Conservation (phyloP, 768 basidiomycete species). For the Pholiota molesta region DNA sequence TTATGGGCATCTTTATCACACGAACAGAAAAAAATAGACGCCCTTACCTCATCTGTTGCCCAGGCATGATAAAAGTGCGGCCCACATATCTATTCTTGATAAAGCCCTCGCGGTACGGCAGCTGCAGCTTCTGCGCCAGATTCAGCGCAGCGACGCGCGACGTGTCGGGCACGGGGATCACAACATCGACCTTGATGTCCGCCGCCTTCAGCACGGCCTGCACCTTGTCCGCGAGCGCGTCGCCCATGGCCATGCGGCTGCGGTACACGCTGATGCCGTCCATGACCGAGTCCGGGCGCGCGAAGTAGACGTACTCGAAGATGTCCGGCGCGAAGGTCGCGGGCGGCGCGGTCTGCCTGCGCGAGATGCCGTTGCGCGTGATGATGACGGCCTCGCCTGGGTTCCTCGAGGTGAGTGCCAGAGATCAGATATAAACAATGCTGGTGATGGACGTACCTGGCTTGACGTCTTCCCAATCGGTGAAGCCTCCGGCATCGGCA, state of each 20-base stretch:
- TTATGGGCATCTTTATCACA: background rate
- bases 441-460: conserved; percentile 58
- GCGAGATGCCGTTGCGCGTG: conserved; percentile 76
- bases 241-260: conserved; percentile 99
- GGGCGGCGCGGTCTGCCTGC: conserved; percentile 71
- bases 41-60: conserved; percentile 88
- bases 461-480: conserved; percentile 91
- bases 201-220: conserved; percentile 67
- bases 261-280: conserved; percentile 98
- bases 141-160: conserved; percentile 96
- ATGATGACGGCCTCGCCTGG: conserved; percentile 95
- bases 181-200: conserved; percentile 84
- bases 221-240: conserved; percentile 89
- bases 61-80: conserved; percentile 99
- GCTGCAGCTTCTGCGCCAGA: conserved; percentile 82
- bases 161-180: conserved; percentile 97
- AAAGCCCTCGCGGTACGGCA: conserved; percentile 98
- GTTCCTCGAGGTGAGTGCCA: conserved; percentile 8
- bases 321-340: conserved; percentile 94
- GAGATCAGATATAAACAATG: conserved; percentile 1
- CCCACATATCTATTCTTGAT: conserved; percentile 99
- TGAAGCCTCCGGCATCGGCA: conserved; percentile 90
- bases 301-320: conserved; percentile 99
- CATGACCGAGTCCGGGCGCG: conserved; percentile 95
- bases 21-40: background rate